These are phyloP conservation scores for Calonectria ilicicola DNA, from an alignment of 2,329 filamentous ascomycete species.

Conservation along the genomic window DNA sequence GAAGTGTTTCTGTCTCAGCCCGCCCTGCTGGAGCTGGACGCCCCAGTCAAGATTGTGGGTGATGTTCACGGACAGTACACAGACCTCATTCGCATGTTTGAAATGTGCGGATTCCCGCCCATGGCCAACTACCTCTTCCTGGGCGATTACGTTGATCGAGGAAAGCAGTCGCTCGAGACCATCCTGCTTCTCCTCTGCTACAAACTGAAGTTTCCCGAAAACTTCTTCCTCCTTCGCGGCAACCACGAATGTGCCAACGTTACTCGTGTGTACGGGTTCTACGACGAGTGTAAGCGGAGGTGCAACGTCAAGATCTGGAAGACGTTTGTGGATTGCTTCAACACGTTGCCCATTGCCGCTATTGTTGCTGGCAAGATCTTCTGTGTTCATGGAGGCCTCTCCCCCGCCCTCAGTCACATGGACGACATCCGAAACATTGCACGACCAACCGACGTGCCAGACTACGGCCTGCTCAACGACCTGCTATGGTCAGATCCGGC, in stretches of 20 bases:
- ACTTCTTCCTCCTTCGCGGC: slow-evolving; percentile 98
- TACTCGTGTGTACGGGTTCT: slow-evolving; percentile 99
- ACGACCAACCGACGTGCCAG: slow-evolving; percentile 94
- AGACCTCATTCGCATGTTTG: slow-evolving; percentile 95
- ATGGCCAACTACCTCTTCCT: slow-evolving; percentile 99
- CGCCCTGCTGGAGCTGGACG: slow-evolving; percentile 89
- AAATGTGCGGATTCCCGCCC: slow-evolving; percentile 97
- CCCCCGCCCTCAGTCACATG: slow-evolving; percentile 94
- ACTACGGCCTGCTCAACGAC: slow-evolving; percentile 95
- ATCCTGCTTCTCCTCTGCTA: slow-evolving; percentile 97
- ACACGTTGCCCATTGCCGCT: slow-evolving; percentile 96
- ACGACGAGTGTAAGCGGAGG: slow-evolving; percentile 98
- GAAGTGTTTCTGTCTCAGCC: slow-evolving; percentile 94
- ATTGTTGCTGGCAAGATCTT: slow-evolving; percentile 98
- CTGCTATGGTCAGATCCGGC: slow-evolving; percentile 97
- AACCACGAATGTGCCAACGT: slow-evolving; percentile 99
- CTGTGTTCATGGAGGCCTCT: slow-evolving; percentile 94
- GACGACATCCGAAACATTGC: slow-evolving; percentile 98
- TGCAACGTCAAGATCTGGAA: slow-evolving; percentile 99
- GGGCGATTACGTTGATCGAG: slow-evolving; percentile 97
- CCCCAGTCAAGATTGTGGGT: slow-evolving; percentile 97
- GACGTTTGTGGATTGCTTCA: slow-evolving; percentile 99
- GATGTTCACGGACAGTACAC: slow-evolving; percentile 99
- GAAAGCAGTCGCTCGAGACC: slow-evolving; percentile 98
- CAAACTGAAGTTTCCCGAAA: slow-evolving; percentile 99